Conservation (phyloP, 2,329 filamentous ascomycete species). For the Gliomastix tumulicola region DNA sequence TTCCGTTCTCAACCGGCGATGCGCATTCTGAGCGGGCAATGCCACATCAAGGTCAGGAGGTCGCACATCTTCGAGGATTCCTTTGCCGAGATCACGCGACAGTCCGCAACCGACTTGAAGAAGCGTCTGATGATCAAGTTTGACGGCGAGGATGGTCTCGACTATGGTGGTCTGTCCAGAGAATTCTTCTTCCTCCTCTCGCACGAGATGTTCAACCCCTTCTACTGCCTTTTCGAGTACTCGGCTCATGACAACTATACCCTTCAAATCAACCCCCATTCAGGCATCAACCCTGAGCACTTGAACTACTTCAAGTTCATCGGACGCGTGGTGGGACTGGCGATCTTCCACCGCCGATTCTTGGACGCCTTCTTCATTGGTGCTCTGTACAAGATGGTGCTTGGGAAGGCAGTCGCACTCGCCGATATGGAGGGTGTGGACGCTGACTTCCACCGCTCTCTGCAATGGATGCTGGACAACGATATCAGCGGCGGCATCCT, state of each 20-base stretch:
- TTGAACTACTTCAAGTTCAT: slow-evolving; percentile 99
- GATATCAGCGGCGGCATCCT: slow-evolving; percentile 88
- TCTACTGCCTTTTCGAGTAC: slow-evolving; percentile 99
- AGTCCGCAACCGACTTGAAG: slow-evolving; percentile 92
- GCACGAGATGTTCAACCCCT: slow-evolving; percentile 99
- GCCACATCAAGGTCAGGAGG: slow-evolving; percentile 94
- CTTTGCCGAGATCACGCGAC: slow-evolving; percentile 95
- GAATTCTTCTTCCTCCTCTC: slow-evolving; percentile 99
- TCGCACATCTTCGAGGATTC: slow-evolving; percentile 98
- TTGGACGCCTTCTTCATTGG: slow-evolving; percentile 99
- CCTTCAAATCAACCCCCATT: slow-evolving; percentile 98
- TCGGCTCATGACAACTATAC: slow-evolving; percentile 99
- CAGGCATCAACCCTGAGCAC: slow-evolving; percentile 98
- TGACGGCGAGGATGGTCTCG: slow-evolving; percentile 93
- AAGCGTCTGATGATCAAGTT: slow-evolving; percentile 99
- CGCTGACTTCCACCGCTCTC: slow-evolving; percentile 90
- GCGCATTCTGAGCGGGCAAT: slow-evolving; percentile 91
- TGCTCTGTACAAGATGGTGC: slow-evolving; percentile 98
- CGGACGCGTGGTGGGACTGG: slow-evolving; percentile 89
- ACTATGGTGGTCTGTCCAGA: slow-evolving; percentile 94
- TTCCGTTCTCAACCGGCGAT: slow-evolving; percentile 97
- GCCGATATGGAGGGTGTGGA: slow-evolving; percentile 99
- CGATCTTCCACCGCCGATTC: slow-evolving; percentile 97
- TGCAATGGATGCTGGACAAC: slow-evolving; percentile 98
- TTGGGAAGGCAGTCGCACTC: slow-evolving; percentile 84